phyloP scores from a whole-genome alignment of 2,329 filamentous ascomycete genomes.

The Neofusicoccum parvum region DNA sequence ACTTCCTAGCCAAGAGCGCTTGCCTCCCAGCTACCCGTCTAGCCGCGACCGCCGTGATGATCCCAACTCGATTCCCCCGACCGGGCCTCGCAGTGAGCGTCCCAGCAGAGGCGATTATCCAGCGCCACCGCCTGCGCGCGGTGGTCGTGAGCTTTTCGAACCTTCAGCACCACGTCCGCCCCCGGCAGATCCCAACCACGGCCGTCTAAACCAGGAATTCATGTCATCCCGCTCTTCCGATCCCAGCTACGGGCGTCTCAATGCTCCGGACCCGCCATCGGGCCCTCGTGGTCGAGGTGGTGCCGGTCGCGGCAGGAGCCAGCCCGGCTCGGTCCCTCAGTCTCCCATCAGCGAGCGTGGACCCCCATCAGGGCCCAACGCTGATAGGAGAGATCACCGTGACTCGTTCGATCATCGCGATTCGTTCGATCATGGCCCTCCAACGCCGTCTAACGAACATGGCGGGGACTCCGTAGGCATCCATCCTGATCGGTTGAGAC shows the following conservation, averaged over 20 bases:
- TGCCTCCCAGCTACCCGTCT: conserved; percentile 26
- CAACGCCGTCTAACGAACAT: conserved; percentile 25
- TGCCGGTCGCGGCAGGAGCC: conserved; percentile 35
- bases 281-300: conserved; percentile 54
- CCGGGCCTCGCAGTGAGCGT: conserved; percentile 50
- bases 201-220: conserved; percentile 49
- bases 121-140: conserved; percentile 25
- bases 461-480: conserved; percentile 48
- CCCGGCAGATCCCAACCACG: conserved; percentile 47
- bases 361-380: conserved; percentile 29
- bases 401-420: conserved; percentile 25
- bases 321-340: conserved; percentile 17
- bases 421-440: conserved; percentile 28
- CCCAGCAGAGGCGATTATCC: conserved; percentile 39
- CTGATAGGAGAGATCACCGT: conserved; percentile 22
- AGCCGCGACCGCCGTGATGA: conserved; percentile 44
- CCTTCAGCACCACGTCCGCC: conserved; percentile 36
- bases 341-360: conserved; percentile 21
- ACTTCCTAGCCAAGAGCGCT: conserved; percentile 31
- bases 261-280: conserved; percentile 52
- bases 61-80: conserved; percentile 50
- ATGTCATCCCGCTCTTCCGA: conserved; percentile 44
- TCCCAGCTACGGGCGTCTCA: conserved; percentile 53
- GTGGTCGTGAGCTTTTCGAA: conserved; percentile 44
- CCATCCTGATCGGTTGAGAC: conserved; percentile 57